Base-by-base conservation (phyloP, 805 yeast genomes). In the Kodamaea nitidulidarum region DNA sequence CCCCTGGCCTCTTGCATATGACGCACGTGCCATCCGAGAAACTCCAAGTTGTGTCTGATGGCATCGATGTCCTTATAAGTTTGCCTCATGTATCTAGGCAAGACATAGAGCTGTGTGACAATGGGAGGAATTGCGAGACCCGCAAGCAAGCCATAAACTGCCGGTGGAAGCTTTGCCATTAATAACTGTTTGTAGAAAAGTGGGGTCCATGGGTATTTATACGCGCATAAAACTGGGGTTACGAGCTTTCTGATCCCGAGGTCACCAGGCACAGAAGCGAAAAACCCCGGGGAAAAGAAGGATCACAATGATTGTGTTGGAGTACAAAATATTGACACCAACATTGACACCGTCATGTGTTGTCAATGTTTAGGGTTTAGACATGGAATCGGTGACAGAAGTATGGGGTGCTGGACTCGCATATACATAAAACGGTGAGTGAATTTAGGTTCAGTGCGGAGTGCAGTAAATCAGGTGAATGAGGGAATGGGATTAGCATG, bases 21-120 rank as follows among this genome's bases (percentile, higher is more conserved):
- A 17, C 68, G 50, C 3, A 65, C 58, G 10, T 60, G 51, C 67
- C 68, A 63, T 7, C 68, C 69, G 8, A 63, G 48, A 35, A 48
- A 48, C 38, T 65, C 67, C 32, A 64, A 21, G 30, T 57, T 58
- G 40, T 60, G 55, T 32, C 55, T 59, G 18, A 64, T 48, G 20
- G 46, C 42, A 38, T 61, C 60, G 18, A 63, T 54, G 37, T 64
- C 68, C 26, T 56, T 56, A 33, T 44, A 51, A 33, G 51, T 47
- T 2, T 50, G 12, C 15, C 54, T 58, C 36, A 60, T 40, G 21
- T 50, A 46, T 14, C 44, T 39, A 4, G 68, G 70, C 24, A 51
- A 40, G 10, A 64, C 39, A 7, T 54, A 38, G 27, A 54, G 44
- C 34, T 54, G 58, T 7, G 68, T 60, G 9, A 55, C 38, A 5